Evolutionary conservation across 371 early-diverging fungal species (phyloP), one percentile per base, ranked within the genome.

Genomic region (Apophysomyces trapeziformis): DNA sequence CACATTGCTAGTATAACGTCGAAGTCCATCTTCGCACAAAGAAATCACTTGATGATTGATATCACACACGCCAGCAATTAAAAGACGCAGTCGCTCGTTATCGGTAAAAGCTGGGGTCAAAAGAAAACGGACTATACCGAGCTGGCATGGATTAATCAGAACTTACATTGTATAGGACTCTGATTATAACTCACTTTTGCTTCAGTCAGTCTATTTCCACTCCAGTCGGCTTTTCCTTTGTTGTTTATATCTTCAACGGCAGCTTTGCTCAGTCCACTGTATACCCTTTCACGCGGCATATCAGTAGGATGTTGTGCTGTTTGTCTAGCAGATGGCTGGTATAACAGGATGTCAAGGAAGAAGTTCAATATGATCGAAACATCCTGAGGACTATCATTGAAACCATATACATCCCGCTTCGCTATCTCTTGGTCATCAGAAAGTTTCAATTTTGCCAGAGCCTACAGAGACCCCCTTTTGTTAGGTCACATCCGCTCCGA

Each of bases 1-100:
- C 7, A 89, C 89, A 61, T 82, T 84, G 6, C 70, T 67, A 8
- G 78, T 76, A 81, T 81, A 81, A 18, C 85, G 75, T 57, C 85
- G 83, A 54, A 93, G 61, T 7, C 90, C 95, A 68, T 92, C 91
- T 61, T 94, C 93, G 38, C 90, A 88, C 36, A 84, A 83, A n/a
- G 81, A 75, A 1, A 82, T 69, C 1, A 90, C 86, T 57, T 91
- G 88, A 67, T 90, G 83, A 61, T 89, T 85, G 0, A 88, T 66
- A 72, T 93, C 93, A 58, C 86, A 85, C 1, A 86, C 73, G 41
- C 88, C 92, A 12, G 79, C 84, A 21, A 91, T 71, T 11, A 91
- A 76, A 0, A 93, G 78, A 18, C 84, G 69, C 46, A 91, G 85
- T 18, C 91, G 77, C 43, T 84, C 84, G 14, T 76, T 73, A 43